A percentile compares a stretch with the other conserved stretches of the same genome.
Conservation (phyloP, 106 monocot species). For the Dendrobium officinale region DNA sequence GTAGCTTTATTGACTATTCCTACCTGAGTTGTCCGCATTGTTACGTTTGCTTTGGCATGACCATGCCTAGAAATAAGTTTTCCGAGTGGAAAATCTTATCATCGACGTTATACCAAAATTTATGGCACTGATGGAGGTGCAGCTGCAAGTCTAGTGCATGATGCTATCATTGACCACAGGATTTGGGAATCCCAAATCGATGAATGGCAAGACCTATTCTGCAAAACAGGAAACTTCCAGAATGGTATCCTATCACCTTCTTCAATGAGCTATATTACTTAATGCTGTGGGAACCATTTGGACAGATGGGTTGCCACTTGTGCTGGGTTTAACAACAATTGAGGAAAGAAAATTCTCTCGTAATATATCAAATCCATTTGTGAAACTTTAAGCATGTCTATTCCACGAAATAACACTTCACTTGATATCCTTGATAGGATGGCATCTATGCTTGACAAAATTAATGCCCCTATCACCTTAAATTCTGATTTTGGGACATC, state of each 20-base stretch:
- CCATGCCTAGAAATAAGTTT: no score
- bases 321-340: slow-evolving; percentile 53
- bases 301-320: slow-evolving; percentile 82
- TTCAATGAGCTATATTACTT: slow-evolving; percentile 97
- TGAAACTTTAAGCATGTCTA: slow-evolving; percentile 5
- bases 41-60: no score
- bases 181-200: slow-evolving; percentile 82
- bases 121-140: no score
- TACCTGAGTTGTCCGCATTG: no score
- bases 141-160: no score
- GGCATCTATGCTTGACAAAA: no score
- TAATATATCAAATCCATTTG: neutral
- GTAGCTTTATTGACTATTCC: no score
- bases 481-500: slow-evolving; percentile 55
- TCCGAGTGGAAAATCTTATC: no score
- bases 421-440: slow-evolving; percentile 25
- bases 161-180: slow-evolving; percentile 23
- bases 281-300: slow-evolving; percentile 93
- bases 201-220: slow-evolving; percentile 83
- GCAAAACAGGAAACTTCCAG: slow-evolving; percentile 61
- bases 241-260: slow-evolving; percentile 83
- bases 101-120: no score
- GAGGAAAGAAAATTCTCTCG: slow-evolving; percentile 33
- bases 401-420: slow-evolving; percentile 29
- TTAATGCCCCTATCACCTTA: no score